These are phyloP conservation scores for Cucumis cinereus DNA, from an alignment of 306 rosid species.

Conservation along the genomic window DNA sequence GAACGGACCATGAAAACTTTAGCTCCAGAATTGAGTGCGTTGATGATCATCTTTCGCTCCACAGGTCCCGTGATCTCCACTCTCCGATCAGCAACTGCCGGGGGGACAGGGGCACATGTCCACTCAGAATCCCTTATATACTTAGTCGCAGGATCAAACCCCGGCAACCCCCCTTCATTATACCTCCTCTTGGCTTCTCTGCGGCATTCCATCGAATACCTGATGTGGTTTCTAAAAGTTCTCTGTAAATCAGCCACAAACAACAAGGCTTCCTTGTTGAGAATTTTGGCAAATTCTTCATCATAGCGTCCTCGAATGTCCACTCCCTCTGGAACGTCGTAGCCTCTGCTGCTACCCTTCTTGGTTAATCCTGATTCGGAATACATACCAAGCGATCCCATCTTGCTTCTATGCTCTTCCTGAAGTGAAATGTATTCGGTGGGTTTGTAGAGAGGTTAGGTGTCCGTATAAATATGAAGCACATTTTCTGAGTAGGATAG, in stretches of 20 bases:
- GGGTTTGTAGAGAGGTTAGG: background rate
- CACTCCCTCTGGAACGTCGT: slow-evolving; percentile 61
- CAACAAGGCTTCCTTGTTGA: slow-evolving; percentile 57
- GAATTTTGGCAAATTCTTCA: slow-evolving; percentile 44
- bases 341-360: slow-evolving; percentile 14
- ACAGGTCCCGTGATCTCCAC: slow-evolving; percentile 93
- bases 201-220: slow-evolving; percentile 65
- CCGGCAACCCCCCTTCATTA: slow-evolving; percentile 58
- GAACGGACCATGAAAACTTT: slow-evolving; percentile 73
- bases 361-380: slow-evolving; percentile 7
- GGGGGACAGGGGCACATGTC: slow-evolving; percentile 62
- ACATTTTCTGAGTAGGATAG: background rate
- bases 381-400: slow-evolving; percentile 26
- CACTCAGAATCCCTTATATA: slow-evolving; percentile 50
- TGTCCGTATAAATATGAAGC: background rate
- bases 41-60: slow-evolving; percentile 81
- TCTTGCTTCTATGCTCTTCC: background rate
- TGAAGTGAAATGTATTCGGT: background rate
- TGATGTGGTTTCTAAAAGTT: slow-evolving; percentile 54
- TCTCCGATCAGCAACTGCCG: slow-evolving; percentile 57
- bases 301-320: slow-evolving; percentile 68
- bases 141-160: slow-evolving; percentile 63
- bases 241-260: slow-evolving; percentile 65
- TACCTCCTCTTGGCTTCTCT: slow-evolving; percentile 54
- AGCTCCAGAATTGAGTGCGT: slow-evolving; percentile 92